phyloP scores from a whole-genome alignment of 305 asterid species.

The Solanum hybrid region DNA sequence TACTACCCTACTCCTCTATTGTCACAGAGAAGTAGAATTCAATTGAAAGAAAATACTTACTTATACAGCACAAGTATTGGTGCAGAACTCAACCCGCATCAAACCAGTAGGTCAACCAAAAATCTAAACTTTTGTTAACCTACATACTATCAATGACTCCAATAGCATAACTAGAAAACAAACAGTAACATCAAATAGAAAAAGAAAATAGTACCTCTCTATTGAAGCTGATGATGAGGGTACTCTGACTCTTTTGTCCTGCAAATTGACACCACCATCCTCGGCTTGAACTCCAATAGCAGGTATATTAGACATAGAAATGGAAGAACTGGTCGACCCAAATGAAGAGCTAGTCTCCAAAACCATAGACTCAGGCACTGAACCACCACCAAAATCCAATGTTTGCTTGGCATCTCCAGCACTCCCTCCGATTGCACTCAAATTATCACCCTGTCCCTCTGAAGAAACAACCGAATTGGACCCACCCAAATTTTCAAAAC shows the following conservation, averaged over 20 bases:
- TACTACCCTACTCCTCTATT: neutral
- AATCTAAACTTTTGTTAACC: neutral
- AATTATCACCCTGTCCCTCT: slow-evolving; percentile 37
- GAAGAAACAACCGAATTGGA: slow-evolving; percentile 18
- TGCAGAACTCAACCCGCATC: neutral
- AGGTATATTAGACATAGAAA: slow-evolving; percentile 57
- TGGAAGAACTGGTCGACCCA: slow-evolving; percentile 70
- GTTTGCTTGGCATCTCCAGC: slow-evolving; percentile 35
- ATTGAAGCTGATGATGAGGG: slow-evolving; percentile 72
- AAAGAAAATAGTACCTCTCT: slow-evolving; percentile 43
- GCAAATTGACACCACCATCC: slow-evolving; percentile 41
- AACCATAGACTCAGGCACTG: slow-evolving; percentile 46
- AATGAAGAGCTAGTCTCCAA: slow-evolving; percentile 76
- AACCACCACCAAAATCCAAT: slow-evolving; percentile 7
- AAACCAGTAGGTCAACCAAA: neutral
- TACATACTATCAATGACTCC: neutral
- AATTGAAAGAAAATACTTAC: neutral
- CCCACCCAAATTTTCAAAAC: slow-evolving; percentile 18
- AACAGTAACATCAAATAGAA: neutral
- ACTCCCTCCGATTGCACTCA: slow-evolving; percentile 10
- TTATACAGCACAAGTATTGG: neutral
- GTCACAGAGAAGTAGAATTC: neutral
- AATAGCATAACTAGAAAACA: slow-evolving; percentile 1
- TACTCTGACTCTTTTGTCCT: slow-evolving; percentile 46
- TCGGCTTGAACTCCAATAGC: slow-evolving; percentile 43